Conservation (phyloP, 805 yeast species). For the Myxozyma kluyveri region DNA sequence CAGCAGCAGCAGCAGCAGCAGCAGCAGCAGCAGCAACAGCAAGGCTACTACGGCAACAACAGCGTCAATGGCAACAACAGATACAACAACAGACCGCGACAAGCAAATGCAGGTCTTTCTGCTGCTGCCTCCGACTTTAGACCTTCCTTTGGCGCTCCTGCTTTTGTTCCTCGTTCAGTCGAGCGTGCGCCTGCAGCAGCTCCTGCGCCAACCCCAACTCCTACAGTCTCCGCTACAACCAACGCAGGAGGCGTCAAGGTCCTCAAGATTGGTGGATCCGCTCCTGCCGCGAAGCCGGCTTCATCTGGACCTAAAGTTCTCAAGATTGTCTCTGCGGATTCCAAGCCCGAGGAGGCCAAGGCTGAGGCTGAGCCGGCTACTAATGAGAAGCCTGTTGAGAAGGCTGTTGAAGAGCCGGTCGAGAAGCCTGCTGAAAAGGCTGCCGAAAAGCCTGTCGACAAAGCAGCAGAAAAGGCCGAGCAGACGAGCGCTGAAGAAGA, state of each 20-base stretch:
- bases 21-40: conserved; percentile 29
- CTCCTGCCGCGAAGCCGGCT: conserved; percentile 10
- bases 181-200: conserved; percentile 10
- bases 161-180: conserved; percentile 9
- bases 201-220: conserved; percentile 4
- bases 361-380: conserved; percentile 23
- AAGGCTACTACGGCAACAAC: conserved; percentile 23
- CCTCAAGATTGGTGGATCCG: conserved; percentile 24
- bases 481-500: conserved; percentile 1
- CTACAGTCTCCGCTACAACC: conserved; percentile 6
- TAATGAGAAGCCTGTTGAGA: conserved; percentile 8
- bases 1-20: conserved; percentile 28
- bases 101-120: conserved; percentile 6
- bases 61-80: conserved; percentile 28
- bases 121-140: conserved; percentile 22
- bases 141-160: conserved; percentile 19
- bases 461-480: conserved; percentile 7
- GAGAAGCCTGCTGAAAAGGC: conserved; percentile 1
- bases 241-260: conserved; percentile 15
- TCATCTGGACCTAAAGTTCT: conserved; percentile 31
- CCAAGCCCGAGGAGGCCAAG: conserved; percentile 6
- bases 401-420: conserved; percentile 17
- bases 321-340: conserved; percentile 29
- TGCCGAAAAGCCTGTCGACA: conserved; percentile 17
- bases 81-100: conserved; percentile 18